These are phyloP conservation scores for Alternaria brassicae DNA, from an alignment of 2,329 filamentous ascomycete genomes.

Conservation along the genomic window DNA sequence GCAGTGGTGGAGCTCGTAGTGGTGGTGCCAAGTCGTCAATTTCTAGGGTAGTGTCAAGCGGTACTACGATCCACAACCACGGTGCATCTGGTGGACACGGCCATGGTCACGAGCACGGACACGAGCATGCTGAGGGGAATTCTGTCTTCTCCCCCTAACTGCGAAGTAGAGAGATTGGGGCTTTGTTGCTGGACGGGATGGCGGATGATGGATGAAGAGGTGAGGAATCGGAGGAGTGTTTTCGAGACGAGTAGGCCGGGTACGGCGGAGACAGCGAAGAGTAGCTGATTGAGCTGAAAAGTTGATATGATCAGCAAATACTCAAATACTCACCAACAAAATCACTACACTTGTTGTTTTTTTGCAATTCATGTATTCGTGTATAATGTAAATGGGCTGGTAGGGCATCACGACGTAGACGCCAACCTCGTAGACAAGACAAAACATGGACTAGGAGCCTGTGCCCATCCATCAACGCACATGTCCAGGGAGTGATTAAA, in stretches of 20 bases:
- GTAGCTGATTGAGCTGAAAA: neutral
- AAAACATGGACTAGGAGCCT: neutral
- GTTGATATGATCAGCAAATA: neutral
- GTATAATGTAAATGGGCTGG: too few relatives aligned
- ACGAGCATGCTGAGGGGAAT: conserved; percentile 14
- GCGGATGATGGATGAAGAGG: neutral
- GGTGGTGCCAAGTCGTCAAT: conserved; percentile 10
- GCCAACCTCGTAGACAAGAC: neutral
- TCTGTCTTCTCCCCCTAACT: conserved; percentile 8
- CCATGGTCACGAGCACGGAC: conserved; percentile 1
- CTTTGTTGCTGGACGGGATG: neutral
- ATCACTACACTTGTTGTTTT: too few relatives aligned
- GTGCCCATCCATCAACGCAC: accelerated
- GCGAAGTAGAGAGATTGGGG: neutral
- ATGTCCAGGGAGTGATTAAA: neutral
- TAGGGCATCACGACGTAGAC: neutral
- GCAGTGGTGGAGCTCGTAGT: conserved; percentile 3
- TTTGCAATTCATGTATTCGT: neutral
- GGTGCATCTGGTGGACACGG: conserved; percentile 5
- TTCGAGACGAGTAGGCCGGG: conserved; percentile 5
- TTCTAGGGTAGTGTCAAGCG: conserved; percentile 23
- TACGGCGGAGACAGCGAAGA: neutral
- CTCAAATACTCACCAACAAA: accelerated
- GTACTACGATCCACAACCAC: conserved; percentile 27
- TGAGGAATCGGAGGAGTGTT: neutral